Percentiles rank a stretch among this genome's conserved stretches.
phyloP scores from a whole-genome alignment of 2,329 filamentous ascomycete species.

The Chaetothyriales sp. region DNA sequence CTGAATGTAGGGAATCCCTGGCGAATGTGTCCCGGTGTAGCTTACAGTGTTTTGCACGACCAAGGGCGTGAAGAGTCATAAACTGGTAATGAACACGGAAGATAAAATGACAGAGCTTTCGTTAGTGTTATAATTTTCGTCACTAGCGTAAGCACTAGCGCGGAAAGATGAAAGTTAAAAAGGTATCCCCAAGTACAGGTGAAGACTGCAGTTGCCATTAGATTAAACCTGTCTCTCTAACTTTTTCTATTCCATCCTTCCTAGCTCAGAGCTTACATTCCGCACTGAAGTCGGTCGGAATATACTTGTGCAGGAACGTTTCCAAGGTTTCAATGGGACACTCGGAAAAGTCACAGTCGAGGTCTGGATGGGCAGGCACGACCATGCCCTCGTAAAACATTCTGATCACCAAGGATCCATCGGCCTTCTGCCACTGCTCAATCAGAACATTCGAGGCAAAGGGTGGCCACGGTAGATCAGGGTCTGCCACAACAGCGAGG shows the following conservation, averaged over 20 bases:
- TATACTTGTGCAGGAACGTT: not conserved
- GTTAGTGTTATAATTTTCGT: no score
- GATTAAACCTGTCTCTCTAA: not conserved
- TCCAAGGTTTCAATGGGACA: conserved; percentile 1
- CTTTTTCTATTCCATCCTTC: not conserved
- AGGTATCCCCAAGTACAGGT: no score
- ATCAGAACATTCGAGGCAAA: conserved; percentile 1
- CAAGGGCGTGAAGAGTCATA: no score
- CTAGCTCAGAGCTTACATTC: not conserved
- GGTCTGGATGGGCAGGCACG: not conserved
- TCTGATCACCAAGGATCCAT: conserved; percentile 1
- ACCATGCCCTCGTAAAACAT: conserved; percentile 3
- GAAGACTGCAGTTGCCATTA: no score
- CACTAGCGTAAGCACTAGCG: no score
- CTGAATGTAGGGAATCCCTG: no score
- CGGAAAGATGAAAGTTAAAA: no score
- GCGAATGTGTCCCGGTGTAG: no score
- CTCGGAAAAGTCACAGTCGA: not conserved
- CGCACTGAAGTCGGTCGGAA: conserved; percentile 1
- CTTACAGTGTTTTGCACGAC: no score
- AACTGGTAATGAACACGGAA: no score
- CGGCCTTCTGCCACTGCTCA: conserved; percentile 1
- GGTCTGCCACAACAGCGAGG: conserved; percentile 1
- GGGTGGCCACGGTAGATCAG: conserved; percentile 2
- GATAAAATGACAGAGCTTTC: no score